Conservation (phyloP, 306 rosid genomes). For the Rosa rugosa region DNA sequence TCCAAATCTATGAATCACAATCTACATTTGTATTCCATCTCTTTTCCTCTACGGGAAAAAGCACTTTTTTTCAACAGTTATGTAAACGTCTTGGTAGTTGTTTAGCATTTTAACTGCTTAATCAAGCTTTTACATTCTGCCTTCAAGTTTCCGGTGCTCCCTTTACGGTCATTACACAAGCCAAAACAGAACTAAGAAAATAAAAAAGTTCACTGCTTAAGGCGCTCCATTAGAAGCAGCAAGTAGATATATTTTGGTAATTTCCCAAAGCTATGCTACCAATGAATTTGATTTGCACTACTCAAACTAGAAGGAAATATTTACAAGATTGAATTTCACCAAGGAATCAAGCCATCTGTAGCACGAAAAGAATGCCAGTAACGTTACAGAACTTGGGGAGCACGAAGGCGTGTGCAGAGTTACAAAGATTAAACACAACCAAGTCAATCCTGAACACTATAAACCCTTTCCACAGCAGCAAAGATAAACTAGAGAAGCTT, state of each 20-base stretch:
- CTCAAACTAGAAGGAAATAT: conserved; percentile 17
- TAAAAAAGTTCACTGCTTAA: no score
- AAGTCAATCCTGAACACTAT: conserved; percentile 14
- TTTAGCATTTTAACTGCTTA: no score
- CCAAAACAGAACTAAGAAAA: no score
- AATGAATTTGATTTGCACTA: conserved; percentile 31
- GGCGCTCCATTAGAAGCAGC: no score
- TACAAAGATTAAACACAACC: conserved; percentile 10
- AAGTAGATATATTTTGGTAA: neutral
- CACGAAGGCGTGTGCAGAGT: neutral
- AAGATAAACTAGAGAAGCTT: conserved; percentile 66
- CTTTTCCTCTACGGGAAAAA: no score
- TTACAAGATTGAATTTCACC: conserved; percentile 33
- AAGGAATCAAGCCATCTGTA: conserved; percentile 30
- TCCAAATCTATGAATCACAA: no score
- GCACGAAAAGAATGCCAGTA: conserved; percentile 24
- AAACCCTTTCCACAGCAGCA: conserved; percentile 29
- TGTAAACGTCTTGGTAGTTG: no score
- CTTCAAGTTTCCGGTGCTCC: no score
- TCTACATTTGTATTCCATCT: no score
- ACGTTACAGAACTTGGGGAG: conserved; percentile 17
- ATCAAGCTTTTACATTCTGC: no score
- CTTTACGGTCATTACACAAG: no score
- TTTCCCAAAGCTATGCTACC: neutral
- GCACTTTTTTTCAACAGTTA: no score